Evolutionary conservation across 1,284 basidiomycete genomes (phyloP), one percentile per base, ranked within the genome.

Genomic region (Schizophyllum commune): DNA sequence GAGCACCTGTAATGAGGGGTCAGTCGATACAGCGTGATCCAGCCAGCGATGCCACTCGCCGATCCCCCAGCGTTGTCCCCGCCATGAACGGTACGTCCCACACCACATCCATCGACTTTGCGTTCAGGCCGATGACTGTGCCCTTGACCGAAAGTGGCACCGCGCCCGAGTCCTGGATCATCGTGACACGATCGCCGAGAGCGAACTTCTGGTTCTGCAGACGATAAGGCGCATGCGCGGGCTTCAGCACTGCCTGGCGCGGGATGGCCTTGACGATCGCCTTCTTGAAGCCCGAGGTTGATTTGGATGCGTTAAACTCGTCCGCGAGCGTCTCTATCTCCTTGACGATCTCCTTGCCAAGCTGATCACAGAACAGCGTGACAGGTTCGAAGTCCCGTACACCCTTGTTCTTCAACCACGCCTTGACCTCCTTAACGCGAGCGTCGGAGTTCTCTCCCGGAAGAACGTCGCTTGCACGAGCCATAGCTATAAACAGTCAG

Each of bases 41-140:
- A 60, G 56, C 19, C 55, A 7, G 60, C 20, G 56, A 17, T 19
- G 55, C 9, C 32, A 71, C 79, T 63, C 67, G 93, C 90, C 92
- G 79, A 66, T 92, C 92, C n/a, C 85, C 85, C 4, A 99, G 78
- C 0, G 91, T 97, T 1, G 85, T 83, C 9, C 97, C 96, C 34
- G 94, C 88, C 82, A 99, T 92, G 77, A 98, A 99, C 0, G 94
- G 83, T 20, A 90, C 86, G 72, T 99, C 97, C 89, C 97, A 99
- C 0, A 97, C 84, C n/a, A 99, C 89, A 72, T 99, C 97, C 80
- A 99, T 90, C 9, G 89, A 86, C 69, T 89, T 91, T 11, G 86
- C 78, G 67, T 87, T 91, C 68, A 99, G 77, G 4, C 96, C 94
- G 59, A 99, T 85, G 17, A 98, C 94, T 8, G 96, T 92, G 52